These are phyloP conservation scores for Phytophthora chlamydospora DNA, from an alignment of 352 stramenopile genomes.

Conservation along the genomic window DNA sequence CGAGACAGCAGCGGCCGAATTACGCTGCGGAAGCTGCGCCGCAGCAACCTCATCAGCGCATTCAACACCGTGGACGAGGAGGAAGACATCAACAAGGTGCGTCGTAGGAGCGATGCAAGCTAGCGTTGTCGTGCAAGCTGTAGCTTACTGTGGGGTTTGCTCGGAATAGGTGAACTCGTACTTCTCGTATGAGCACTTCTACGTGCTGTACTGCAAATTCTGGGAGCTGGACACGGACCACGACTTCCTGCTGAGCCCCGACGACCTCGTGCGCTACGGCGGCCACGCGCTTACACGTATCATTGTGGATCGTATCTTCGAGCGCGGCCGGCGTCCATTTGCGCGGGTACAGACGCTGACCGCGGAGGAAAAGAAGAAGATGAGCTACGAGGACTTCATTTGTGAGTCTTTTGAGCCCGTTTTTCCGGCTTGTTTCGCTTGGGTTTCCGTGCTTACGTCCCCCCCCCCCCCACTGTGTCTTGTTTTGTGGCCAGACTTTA, in stretches of 20 bases:
- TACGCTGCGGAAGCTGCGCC: conserved; percentile 93
- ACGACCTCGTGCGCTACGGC: conserved; percentile 87
- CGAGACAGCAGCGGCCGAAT: conserved; percentile 95
- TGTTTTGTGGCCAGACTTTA: conserved; percentile 89
- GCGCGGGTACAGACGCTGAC: conserved; percentile 79
- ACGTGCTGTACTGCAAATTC: conserved; percentile 99
- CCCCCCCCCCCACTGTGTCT: no score
- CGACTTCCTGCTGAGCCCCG: conserved; percentile 83
- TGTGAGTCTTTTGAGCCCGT: conserved; percentile 45
- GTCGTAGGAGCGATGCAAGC: background rate
- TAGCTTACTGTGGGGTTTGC: background rate
- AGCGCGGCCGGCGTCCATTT: conserved; percentile 81
- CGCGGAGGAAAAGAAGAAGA: conserved; percentile 86
- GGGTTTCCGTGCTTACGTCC: conserved; percentile 1
- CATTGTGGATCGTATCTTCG: conserved; percentile 90
- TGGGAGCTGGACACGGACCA: conserved; percentile 98
- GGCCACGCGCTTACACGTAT: conserved; percentile 84
- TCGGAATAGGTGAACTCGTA: conserved; percentile 87
- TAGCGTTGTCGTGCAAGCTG: background rate
- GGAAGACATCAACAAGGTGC: conserved; percentile 99
- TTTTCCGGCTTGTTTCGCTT: background rate
- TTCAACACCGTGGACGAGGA: conserved; percentile 98
- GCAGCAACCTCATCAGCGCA: conserved; percentile 94
- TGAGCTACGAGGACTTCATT: conserved; percentile 93
- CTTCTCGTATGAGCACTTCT: conserved; percentile 99